A percentile compares a stretch with the other conserved stretches of the same genome.
Conservation (phyloP, 1,284 basidiomycete genomes). For the Coniophora puteana region DNA sequence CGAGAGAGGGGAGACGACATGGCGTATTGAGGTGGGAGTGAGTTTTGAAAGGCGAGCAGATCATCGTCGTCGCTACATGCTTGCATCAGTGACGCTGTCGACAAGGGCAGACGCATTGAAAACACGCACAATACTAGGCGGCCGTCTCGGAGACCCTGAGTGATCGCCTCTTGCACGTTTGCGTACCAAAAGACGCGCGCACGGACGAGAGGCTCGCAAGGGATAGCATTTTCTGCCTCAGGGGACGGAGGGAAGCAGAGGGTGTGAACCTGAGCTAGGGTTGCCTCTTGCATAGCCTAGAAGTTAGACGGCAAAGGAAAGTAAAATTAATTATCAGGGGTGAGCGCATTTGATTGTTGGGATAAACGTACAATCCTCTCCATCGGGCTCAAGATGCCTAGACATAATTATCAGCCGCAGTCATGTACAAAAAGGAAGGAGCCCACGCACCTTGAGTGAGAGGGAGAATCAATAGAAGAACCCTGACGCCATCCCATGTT, state of each 20-base stretch:
- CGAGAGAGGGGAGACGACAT: conserved; percentile 22
- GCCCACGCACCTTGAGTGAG: conserved; percentile 66
- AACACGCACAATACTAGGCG: conserved; percentile 65
- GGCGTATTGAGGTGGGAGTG: conserved; percentile 43
- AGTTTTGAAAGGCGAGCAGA: conserved; percentile 53
- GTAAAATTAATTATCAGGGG: conserved; percentile 17
- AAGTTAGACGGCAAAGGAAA: conserved; percentile 13
- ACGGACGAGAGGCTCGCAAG: conserved; percentile 63
- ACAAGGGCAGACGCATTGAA: not conserved
- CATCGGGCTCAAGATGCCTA: conserved; percentile 44
- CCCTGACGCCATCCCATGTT: conserved; percentile 81
- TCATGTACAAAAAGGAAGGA: conserved; percentile 3
- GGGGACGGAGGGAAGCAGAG: conserved; percentile 56
- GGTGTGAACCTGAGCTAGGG: conserved; percentile 63
- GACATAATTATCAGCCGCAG: conserved; percentile 12
- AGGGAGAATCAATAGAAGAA: conserved; percentile 73
- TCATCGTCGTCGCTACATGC: conserved; percentile 24
- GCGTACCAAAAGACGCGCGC: conserved; percentile 85
- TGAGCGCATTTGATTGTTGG: not conserved
- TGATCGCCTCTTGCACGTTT: conserved; percentile 78
- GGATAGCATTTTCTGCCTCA: conserved; percentile 49
- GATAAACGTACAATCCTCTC: conserved; percentile 43
- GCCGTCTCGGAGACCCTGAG: conserved; percentile 74
- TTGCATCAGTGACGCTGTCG: conserved; percentile 10
- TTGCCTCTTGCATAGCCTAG: conserved; percentile 56